A percentile compares a stretch with the other conserved stretches of the same genome.
These are phyloP conservation scores for Orobanche coerulescens DNA, from an alignment of 257 asterid species.

Conservation along the genomic window DNA sequence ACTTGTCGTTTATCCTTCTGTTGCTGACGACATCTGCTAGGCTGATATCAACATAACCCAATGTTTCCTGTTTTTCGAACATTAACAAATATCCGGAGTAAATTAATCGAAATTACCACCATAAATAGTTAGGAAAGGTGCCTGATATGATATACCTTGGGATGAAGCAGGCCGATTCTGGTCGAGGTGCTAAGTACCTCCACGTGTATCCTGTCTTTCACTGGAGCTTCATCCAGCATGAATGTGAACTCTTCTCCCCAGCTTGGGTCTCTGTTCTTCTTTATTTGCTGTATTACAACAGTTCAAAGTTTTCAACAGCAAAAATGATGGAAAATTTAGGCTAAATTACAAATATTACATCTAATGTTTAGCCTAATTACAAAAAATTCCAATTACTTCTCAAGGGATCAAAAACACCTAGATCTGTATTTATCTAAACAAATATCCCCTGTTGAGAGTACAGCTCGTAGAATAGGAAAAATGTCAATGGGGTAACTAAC, in stretches of 20 bases:
- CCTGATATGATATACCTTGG: constrained; percentile 50
- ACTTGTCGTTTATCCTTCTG: constrained; percentile 51
- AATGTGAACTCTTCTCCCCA: constrained; percentile 89
- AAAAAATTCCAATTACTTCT: background rate
- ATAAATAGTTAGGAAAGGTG: constrained; percentile 10
- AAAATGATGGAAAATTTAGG: background rate
- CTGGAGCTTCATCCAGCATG: constrained; percentile 76
- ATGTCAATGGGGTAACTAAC: background rate
- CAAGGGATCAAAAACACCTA: background rate
- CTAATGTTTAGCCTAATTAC: background rate
- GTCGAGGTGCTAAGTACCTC: constrained; percentile 80
- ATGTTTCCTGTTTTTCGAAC: constrained; percentile 37
- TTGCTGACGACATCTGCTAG: constrained; percentile 51
- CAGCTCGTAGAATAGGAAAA: background rate
- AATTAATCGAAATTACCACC: background rate
- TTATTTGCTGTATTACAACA: constrained; percentile 55
- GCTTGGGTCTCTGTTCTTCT: constrained; percentile 96
- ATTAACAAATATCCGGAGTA: background rate
- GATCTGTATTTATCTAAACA: background rate
- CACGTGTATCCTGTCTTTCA: constrained; percentile 63
- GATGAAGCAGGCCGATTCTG: constrained; percentile 86
- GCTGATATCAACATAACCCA: constrained; percentile 44
- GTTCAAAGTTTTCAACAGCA: constrained; percentile 6
- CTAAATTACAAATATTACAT: background rate
- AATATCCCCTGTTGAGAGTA: background rate